These are phyloP conservation scores for Fusarium sp. DNA, from an alignment of 2,329 filamentous ascomycete genomes.

Conservation along the genomic window DNA sequence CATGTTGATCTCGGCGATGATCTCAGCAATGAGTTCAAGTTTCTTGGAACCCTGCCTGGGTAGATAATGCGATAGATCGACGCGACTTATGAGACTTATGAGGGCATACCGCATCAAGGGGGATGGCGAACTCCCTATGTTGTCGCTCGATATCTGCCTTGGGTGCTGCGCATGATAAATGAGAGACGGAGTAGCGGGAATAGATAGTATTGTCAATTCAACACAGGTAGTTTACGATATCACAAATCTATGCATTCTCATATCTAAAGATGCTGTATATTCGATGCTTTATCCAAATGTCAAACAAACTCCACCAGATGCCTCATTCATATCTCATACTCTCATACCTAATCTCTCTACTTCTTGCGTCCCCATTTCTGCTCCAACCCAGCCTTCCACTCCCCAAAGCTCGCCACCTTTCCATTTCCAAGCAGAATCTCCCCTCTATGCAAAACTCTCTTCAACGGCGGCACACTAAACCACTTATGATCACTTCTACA, in stretches of 20 bases:
- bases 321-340: conserved; percentile 15
- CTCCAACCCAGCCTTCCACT: conserved; percentile 52
- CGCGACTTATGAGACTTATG: not conserved
- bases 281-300: conserved; percentile 1
- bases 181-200: not conserved
- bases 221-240: no score
- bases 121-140: no score
- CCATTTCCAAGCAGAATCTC: conserved; percentile 53
- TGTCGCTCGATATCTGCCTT: not conserved
- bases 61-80: no score
- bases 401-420: conserved; percentile 47
- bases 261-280: not conserved
- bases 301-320: conserved; percentile 16
- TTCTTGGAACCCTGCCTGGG: no score
- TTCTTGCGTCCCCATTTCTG: conserved; percentile 44
- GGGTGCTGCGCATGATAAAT: not conserved
- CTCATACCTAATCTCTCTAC: not conserved
- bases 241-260: not conserved
- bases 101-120: not conserved
- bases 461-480: conserved; percentile 53
- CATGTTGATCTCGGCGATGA: no score
- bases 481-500: conserved; percentile 54
- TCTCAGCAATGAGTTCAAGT: no score
- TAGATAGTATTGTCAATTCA: not conserved
- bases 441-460: conserved; percentile 51